Conservation (phyloP, 2,329 filamentous ascomycete genomes). For the Trichoderma simmonsii region DNA sequence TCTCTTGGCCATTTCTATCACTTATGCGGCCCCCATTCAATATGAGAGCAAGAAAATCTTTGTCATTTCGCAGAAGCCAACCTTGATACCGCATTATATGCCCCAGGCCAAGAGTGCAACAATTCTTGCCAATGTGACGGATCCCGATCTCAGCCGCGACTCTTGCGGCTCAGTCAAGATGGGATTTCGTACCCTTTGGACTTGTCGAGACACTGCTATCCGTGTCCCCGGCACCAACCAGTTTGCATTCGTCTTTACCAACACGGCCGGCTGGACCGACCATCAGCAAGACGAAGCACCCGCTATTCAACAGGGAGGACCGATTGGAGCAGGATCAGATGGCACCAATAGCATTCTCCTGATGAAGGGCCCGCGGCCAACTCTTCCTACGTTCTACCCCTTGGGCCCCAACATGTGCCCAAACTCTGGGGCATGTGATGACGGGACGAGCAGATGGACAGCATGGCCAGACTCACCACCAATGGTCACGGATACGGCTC, state of each 20-base stretch:
- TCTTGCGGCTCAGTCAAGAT: slow-evolving; percentile 22
- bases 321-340: slow-evolving; percentile 15
- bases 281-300: slow-evolving; percentile 19
- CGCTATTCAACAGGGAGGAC: slow-evolving; percentile 9
- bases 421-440: slow-evolving; percentile 14
- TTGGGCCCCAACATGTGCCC: slow-evolving; percentile 15
- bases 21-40: not conserved
- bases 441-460: slow-evolving; percentile 18
- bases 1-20: not conserved
- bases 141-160: slow-evolving; percentile 21
- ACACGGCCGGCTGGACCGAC: slow-evolving; percentile 21
- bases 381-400: slow-evolving; percentile 16
- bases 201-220: slow-evolving; percentile 21
- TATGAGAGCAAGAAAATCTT: not conserved
- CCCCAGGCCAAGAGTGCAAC: slow-evolving; percentile 15
- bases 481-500: slow-evolving; percentile 15
- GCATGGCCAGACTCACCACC: slow-evolving; percentile 23
- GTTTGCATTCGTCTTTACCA: slow-evolving; percentile 18
- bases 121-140: slow-evolving; percentile 20
- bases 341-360: slow-evolving; percentile 15
- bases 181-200: slow-evolving; percentile 21
- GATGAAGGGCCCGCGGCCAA: slow-evolving; percentile 19
- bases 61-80: not conserved
- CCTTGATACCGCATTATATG: not conserved
- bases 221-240: slow-evolving; percentile 2